These are phyloP conservation scores for Penicillium simplicissimum DNA, from an alignment of 495 filamentous ascomycete genomes.

Conservation along the genomic window DNA sequence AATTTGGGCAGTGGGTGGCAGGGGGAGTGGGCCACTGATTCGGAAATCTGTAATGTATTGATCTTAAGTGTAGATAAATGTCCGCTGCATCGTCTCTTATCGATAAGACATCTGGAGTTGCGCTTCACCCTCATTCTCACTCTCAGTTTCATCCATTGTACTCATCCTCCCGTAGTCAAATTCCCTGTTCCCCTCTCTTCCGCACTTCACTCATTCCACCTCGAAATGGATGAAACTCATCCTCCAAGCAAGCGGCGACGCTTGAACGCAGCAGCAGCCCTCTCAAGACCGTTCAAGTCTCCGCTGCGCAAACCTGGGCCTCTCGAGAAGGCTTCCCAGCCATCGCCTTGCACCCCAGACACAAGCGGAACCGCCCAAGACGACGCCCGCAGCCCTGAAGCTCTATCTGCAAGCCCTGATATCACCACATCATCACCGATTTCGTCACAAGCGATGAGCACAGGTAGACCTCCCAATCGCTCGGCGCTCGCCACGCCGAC, in stretches of 20 bases:
- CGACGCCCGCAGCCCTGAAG: background rate
- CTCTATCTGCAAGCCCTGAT: background rate
- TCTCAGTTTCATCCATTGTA: background rate
- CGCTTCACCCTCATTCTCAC: background rate
- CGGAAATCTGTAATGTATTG: slow-evolving; percentile 17
- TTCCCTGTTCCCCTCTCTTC: background rate
- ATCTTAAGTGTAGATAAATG: slow-evolving; percentile 21
- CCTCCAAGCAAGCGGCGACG: slow-evolving; percentile 56
- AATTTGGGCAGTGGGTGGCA: slow-evolving; percentile 70
- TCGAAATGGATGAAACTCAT: slow-evolving; percentile 25
- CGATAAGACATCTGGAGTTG: slow-evolving; percentile 21
- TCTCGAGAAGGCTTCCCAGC: background rate
- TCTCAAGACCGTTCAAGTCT: slow-evolving; percentile 69
- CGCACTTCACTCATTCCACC: background rate
- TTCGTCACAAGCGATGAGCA: background rate
- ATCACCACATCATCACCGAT: background rate
- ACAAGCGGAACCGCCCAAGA: background rate
- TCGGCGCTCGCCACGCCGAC: slow-evolving; percentile 6
- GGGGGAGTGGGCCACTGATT: slow-evolving; percentile 74
- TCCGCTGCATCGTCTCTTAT: slow-evolving; percentile 16
- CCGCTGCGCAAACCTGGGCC: slow-evolving; percentile 49
- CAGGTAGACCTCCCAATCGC: slow-evolving; percentile 8
- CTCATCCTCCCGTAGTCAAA: background rate
- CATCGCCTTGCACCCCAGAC: slow-evolving; percentile 7
- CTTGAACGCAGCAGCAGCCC: slow-evolving; percentile 49